Evolutionary conservation across 2,329 filamentous ascomycete genomes (phyloP), one percentile per base, ranked within the genome.

Genomic region (Trichoderma cornu-damae): DNA sequence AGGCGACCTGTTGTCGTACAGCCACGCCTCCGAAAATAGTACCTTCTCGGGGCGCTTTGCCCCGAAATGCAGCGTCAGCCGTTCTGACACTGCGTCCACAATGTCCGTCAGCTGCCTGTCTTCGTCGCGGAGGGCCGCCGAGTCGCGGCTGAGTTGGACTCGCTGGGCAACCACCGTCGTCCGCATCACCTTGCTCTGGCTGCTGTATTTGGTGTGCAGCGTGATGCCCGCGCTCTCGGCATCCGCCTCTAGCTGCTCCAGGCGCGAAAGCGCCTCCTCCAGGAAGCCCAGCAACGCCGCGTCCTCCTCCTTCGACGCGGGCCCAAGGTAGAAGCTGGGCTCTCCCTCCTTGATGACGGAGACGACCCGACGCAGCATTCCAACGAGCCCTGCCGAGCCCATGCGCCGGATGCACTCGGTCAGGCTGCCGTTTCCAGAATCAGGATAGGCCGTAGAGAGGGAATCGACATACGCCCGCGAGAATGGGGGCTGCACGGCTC

Each of bases 141-240:
- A 85, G 68, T 91, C 86, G 61, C 84, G 87, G 71, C 87, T 90
- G 38, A 94, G 77, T 66, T 91, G 86, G 16, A 94, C 88, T 67
- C 89, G 88, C 67, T 93, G 88, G 14, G 88, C 88, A 50, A 93
- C 84, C 30, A 93, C 83, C 0, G 89, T 93, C 1, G 89, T 90
- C 43, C 90, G 80, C 38, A 90, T 73, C 42, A 87, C 84, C 62
- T 84, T 85, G 71, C 81, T 82, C 61, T 87, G 85, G 9, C 87
- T 79, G 64, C 86, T 86, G 69, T 94, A 88, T 68, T 86, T 87
- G 72, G 86, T 95, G 61, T 86, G 84, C 28, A 95, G 77, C 3
- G 77, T 71, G 35, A 74, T 75, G 8, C 77, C 73, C 3, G 74
- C 67, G 43, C 74, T 70, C 44, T 77, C 68, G 14, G 81, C 76